These are phyloP conservation scores for Rhododendron ovatum DNA, from an alignment of 148 eudicot species.

Conservation along the genomic window DNA sequence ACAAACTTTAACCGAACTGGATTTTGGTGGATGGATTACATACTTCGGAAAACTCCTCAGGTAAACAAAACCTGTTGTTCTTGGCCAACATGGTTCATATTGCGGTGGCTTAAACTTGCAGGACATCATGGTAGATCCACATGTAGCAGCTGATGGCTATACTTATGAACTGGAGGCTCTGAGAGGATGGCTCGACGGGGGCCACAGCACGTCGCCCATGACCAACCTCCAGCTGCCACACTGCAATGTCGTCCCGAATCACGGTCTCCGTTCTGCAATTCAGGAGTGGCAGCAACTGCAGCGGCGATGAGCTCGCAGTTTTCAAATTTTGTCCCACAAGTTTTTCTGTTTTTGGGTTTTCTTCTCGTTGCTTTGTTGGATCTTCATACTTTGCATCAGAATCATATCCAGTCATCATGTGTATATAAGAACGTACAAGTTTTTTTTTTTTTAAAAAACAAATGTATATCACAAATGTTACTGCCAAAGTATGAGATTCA, in stretches of 20 bases:
- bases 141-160: conserved; percentile 85
- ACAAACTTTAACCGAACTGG: too few species aligned
- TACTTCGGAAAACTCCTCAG: too few species aligned
- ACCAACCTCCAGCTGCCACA: conserved; percentile 61
- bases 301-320: background rate
- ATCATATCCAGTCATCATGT: too few species aligned
- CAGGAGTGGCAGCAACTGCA: conserved; percentile 65
- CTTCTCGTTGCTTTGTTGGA: background rate
- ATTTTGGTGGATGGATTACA: too few species aligned
- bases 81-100: too few species aligned
- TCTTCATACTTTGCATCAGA: too few species aligned
- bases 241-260: conserved; percentile 60
- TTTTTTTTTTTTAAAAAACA: too few species aligned
- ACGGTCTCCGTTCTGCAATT: conserved; percentile 76
- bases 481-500: too few species aligned
- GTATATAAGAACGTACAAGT: too few species aligned
- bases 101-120: conserved; percentile 18
- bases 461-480: too few species aligned
- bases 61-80: too few species aligned
- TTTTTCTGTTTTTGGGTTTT: too few species aligned
- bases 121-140: conserved; percentile 94
- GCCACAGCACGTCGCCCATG: conserved; percentile 77
- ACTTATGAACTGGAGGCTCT: conserved; percentile 88
- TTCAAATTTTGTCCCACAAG: background rate
- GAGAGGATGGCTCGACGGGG: conserved; percentile 77